A percentile compares a stretch with the other conserved stretches of the same genome.
These are phyloP conservation scores for Peronospora destructor DNA, from an alignment of 352 stramenopile species.

Conservation along the genomic window DNA sequence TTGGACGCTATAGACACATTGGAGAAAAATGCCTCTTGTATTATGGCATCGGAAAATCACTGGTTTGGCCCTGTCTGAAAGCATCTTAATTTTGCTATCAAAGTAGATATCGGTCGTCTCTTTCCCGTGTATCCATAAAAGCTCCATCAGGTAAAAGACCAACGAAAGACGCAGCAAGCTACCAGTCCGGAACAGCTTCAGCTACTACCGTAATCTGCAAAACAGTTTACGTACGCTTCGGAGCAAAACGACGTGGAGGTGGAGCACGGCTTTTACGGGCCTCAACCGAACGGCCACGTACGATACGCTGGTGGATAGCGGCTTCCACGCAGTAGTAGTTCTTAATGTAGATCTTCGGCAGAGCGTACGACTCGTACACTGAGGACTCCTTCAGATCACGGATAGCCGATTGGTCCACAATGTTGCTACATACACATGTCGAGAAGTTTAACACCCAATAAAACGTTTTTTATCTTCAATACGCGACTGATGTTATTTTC, in stretches of 20 bases:
- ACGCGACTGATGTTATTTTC: neutral
- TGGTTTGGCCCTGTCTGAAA: slow-evolving; percentile 1
- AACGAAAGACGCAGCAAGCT: slow-evolving; percentile 3
- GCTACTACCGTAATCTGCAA: slow-evolving; percentile 14
- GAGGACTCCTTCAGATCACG: slow-evolving; percentile 98
- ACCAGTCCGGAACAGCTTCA: slow-evolving; percentile 22
- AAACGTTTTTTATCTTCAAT: slow-evolving; percentile 1
- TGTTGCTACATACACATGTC: slow-evolving; percentile 78
- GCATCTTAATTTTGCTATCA: slow-evolving; percentile 3
- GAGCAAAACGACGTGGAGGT: slow-evolving; percentile 77
- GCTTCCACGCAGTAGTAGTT: slow-evolving; percentile 99
- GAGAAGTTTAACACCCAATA: neutral
- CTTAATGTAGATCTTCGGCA: slow-evolving; percentile 99
- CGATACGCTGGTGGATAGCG: slow-evolving; percentile 98
- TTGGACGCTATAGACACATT: slow-evolving; percentile 25
- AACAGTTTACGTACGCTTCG: slow-evolving; percentile 57
- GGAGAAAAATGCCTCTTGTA: slow-evolving; percentile 47
- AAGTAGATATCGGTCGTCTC: neutral
- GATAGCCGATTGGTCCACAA: slow-evolving; percentile 97
- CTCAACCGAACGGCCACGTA: slow-evolving; percentile 93
- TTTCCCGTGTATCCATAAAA: neutral
- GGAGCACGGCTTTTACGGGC: slow-evolving; percentile 91
- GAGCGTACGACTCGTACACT: slow-evolving; percentile 97
- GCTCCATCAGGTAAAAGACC: neutral
- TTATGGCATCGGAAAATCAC: slow-evolving; percentile 25